Percentiles rank a stretch among this genome's conserved stretches.
Conservation (phyloP, 805 yeast genomes). For the Saccharomycopsis olivae region DNA sequence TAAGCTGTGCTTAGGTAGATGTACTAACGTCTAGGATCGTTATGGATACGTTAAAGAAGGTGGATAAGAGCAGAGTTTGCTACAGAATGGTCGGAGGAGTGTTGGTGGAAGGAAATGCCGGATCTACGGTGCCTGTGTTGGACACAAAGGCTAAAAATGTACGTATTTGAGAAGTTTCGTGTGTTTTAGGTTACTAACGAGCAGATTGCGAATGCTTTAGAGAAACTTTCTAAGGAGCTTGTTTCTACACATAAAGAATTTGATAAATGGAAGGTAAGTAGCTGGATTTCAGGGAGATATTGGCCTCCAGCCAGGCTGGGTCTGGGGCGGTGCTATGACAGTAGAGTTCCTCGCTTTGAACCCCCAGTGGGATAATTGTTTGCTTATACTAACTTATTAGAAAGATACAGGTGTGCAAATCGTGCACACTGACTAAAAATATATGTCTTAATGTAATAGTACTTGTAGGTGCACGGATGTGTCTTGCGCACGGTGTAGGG, state of each 20-base stretch:
- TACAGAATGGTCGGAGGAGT: slow-evolving; percentile 94
- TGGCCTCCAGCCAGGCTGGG: no score
- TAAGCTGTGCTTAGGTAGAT: neutral
- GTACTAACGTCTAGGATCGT: slow-evolving; percentile 33
- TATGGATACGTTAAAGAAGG: slow-evolving; percentile 40
- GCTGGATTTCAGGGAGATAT: neutral
- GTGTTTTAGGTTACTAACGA: neutral
- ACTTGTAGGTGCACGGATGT: no score
- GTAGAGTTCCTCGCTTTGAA: no score
- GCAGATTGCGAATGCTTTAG: slow-evolving; percentile 26
- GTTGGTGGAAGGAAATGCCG: slow-evolving; percentile 70
- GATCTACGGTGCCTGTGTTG: slow-evolving; percentile 59
- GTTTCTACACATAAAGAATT: slow-evolving; percentile 28
- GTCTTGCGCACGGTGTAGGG: no score
- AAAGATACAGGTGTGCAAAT: slow-evolving; percentile 22
- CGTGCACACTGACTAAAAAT: slow-evolving; percentile 17
- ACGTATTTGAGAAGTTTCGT: slow-evolving; percentile 10
- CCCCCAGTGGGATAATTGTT: neutral
- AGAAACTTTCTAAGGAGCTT: slow-evolving; percentile 27
- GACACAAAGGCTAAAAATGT: slow-evolving; percentile 44
- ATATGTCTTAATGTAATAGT: no score
- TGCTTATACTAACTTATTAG: slow-evolving; percentile 4
- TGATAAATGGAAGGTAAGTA: slow-evolving; percentile 32
- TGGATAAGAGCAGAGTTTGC: slow-evolving; percentile 59
- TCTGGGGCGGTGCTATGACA: no score